These are phyloP conservation scores for Pelargonium cotyledonis DNA, from an alignment of 441 rosid species.

Conservation along the genomic window DNA sequence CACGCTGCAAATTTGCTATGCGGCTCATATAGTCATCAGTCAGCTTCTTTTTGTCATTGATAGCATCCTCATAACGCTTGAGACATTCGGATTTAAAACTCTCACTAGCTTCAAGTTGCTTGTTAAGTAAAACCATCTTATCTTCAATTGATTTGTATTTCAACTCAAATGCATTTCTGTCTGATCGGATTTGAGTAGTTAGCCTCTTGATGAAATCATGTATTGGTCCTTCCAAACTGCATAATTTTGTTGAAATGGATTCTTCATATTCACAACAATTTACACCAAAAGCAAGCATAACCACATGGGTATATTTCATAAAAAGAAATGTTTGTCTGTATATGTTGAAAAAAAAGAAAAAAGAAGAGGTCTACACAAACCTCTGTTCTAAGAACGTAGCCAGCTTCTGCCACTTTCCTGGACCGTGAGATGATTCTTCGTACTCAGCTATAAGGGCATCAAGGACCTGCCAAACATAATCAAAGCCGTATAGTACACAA, in stretches of 20 bases:
- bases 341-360: neutral
- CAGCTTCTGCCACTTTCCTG: slow-evolving; percentile 91
- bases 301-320: slow-evolving; percentile 3
- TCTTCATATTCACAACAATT: slow-evolving; percentile 6
- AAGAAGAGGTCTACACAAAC: slow-evolving; percentile 27
- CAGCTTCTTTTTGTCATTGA: slow-evolving; percentile 80
- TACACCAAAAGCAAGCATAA: too few relatives aligned
- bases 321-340: neutral
- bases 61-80: slow-evolving; percentile 91
- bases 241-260: slow-evolving; percentile 9
- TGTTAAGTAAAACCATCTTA: slow-evolving; percentile 64
- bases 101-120: slow-evolving; percentile 90
- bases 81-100: slow-evolving; percentile 72
- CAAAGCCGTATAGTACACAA: slow-evolving; percentile 13
- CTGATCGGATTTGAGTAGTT: slow-evolving; percentile 73
- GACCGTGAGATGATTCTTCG: slow-evolving; percentile 75
- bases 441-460: slow-evolving; percentile 75
- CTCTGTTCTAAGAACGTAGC: slow-evolving; percentile 79
- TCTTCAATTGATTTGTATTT: slow-evolving; percentile 89
- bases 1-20: slow-evolving; percentile 71
- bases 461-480: slow-evolving; percentile 51
- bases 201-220: slow-evolving; percentile 75
- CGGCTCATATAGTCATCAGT: slow-evolving; percentile 76
- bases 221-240: slow-evolving; percentile 91
- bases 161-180: slow-evolving; percentile 73